Percentiles rank a stretch among this genome's conserved stretches.
Conservation (phyloP, 441 rosid genomes). For the Mallotus japonicus region DNA sequence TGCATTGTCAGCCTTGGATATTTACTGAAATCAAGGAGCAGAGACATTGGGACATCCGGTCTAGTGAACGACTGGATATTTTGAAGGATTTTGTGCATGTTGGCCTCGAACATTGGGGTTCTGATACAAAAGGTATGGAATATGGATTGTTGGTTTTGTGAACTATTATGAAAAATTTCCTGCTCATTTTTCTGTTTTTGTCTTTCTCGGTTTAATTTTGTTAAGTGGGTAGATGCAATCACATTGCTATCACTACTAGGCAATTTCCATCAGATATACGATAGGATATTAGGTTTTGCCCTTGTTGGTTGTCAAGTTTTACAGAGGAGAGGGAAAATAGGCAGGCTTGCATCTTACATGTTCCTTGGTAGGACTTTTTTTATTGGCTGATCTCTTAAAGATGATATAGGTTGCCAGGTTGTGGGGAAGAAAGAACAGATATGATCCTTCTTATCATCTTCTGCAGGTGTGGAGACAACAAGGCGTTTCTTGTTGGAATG, state of each 20-base stretch:
- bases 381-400: neutral
- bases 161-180: neutral
- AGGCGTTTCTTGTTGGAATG: constrained; percentile 94
- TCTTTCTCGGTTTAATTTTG: neutral
- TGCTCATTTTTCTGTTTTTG: neutral
- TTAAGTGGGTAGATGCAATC: neutral
- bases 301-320: no score
- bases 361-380: neutral
- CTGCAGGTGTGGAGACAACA: constrained; percentile 84
- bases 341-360: no score
- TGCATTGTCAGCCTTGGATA: constrained; percentile 81
- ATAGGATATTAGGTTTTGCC: neutral
- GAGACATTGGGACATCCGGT: constrained; percentile 92
- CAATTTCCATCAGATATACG: neutral
- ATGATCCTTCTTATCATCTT: neutral
- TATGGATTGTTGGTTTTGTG: constrained; percentile 17
- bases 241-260: neutral
- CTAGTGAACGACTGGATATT: constrained; percentile 73
- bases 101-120: constrained; percentile 98
- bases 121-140: constrained; percentile 77
- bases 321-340: no score
- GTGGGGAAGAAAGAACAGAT: neutral
- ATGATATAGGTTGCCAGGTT: neutral
- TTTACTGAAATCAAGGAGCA: constrained; percentile 95
- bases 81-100: constrained; percentile 72